These are phyloP conservation scores for Naumovozyma dairenensis DNA, from an alignment of 805 yeast species.

Conservation along the genomic window DNA sequence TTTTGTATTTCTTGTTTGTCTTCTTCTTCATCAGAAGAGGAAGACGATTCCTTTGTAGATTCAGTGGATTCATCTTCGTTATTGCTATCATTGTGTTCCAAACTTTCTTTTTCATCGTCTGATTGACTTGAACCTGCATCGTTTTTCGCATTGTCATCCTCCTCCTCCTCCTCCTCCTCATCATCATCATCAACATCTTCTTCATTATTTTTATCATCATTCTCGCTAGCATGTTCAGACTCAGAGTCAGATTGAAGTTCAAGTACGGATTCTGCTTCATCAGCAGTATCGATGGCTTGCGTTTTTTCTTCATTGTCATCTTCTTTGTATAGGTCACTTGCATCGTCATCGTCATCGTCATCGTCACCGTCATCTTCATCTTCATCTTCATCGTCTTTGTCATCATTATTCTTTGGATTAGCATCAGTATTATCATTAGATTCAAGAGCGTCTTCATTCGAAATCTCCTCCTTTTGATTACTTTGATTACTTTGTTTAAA, in stretches of 20 bases:
- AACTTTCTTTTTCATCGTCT: neutral
- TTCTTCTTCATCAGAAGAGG: neutral
- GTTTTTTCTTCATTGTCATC: conserved; percentile 3
- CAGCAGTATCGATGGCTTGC: conserved; percentile 3
- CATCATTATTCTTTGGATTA: no score
- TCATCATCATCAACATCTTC: conserved; percentile 4
- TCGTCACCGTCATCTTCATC: conserved; percentile 12
- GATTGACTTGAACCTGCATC: conserved; percentile 2
- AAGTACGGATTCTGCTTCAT: conserved; percentile 5
- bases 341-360: conserved; percentile 11
- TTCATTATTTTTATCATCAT: conserved; percentile 16
- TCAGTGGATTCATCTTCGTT: conserved; percentile 2
- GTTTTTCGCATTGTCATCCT: conserved; percentile 2
- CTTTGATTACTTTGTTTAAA: no score
- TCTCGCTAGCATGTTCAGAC: no score
- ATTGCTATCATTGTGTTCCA: neutral
- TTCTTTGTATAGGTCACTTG: conserved; percentile 7
- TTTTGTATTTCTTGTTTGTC: no score
- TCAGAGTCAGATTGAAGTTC: conserved; percentile 30
- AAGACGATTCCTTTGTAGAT: no score
- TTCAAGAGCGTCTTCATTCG: no score
- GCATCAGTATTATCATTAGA: no score
- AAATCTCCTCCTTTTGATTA: no score
- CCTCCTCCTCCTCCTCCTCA: conserved; percentile 1
- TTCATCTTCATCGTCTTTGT: conserved; percentile 6